Conservation (phyloP, 1,284 basidiomycete genomes). For the Tylopilus orsonianus region DNA sequence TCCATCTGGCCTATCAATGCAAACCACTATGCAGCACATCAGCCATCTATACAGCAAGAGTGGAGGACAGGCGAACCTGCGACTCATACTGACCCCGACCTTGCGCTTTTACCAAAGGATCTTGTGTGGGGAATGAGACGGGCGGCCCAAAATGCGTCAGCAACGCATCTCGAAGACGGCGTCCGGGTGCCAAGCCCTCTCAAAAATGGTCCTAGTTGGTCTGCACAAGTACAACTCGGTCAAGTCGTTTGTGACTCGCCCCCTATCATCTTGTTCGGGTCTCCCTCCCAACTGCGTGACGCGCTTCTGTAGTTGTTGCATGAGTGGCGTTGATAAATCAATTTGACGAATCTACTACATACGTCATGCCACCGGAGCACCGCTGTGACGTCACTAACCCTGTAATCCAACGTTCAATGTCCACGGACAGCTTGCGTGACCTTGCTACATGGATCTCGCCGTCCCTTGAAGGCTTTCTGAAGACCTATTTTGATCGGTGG, state of each 20-base stretch:
- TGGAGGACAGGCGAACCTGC: slow-evolving; percentile 27
- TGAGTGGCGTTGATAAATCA: not conserved
- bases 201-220: not conserved
- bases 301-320: not conserved
- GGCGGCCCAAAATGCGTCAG: not conserved
- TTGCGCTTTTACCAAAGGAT: slow-evolving; percentile 48
- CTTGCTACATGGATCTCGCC: too few species aligned
- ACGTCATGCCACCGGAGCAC: too few species aligned
- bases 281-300: not conserved
- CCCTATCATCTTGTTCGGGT: too few species aligned
- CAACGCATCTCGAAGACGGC: not conserved
- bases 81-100: slow-evolving; percentile 37
- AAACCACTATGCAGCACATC: slow-evolving; percentile 1
- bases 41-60: not conserved
- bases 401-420: too few species aligned
- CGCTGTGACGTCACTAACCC: too few species aligned
- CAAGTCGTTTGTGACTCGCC: not conserved
- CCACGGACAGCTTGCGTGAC: too few species aligned
- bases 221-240: not conserved
- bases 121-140: slow-evolving; percentile 34
- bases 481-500: too few species aligned
- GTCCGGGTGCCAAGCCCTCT: not conserved
- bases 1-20: not conserved
- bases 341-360: too few species aligned
- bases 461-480: too few species aligned